Evolutionary conservation across 768 basidiomycete species (phyloP), one percentile per base, ranked within the genome.

Genomic region (Mrakia blollopis): DNA sequence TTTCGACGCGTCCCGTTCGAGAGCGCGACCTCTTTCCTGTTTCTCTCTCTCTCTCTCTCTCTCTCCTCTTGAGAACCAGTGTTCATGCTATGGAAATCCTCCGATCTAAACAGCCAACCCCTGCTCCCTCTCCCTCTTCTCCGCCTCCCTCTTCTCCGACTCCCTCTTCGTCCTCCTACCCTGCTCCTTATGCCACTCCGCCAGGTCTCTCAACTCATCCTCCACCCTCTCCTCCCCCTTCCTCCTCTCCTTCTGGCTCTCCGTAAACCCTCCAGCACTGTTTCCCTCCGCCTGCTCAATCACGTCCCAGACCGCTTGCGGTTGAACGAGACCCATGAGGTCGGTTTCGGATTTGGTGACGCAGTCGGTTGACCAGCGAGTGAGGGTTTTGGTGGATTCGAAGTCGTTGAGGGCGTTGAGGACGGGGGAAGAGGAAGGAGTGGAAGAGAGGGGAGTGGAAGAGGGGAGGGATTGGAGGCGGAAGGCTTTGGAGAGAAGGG

Each of bases 401-500:
- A 68, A 68, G 25, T 6, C 21, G 65, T 68, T 44, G 37, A 68
- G 65, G 11, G 65, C 65, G 6, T 23, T 39, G 23, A 68, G 65
- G 25, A 41, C 25, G 37, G 25, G 10, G 25, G 39, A 41, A 10
- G 65, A 41, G 1, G 65, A 68, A 5, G 65, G 25, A 18, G 35
- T n/a, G 35, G 65, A 44, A 23, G 65, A 1, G 35, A 39, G 2
- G 18, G 21, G 72, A 35, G 52, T 30, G 54, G 14, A 35, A n/a
- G 72, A 11, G 18, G 52, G 30, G 25, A 47, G 71, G 47, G 50
- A 52, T 18, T 54, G 72, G 37, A 54, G 11, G 18, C 72, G 72
- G 60, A 72, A 57, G 72, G 60, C 72, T 30, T 30, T 28, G 52
- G 72, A 28, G 72, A 72, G 72, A 35, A 30, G 16, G 54, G 32